Evolutionary conservation across 2,329 filamentous ascomycete genomes (phyloP).

Genomic region (Pseudogymnoascus pannorum): DNA sequence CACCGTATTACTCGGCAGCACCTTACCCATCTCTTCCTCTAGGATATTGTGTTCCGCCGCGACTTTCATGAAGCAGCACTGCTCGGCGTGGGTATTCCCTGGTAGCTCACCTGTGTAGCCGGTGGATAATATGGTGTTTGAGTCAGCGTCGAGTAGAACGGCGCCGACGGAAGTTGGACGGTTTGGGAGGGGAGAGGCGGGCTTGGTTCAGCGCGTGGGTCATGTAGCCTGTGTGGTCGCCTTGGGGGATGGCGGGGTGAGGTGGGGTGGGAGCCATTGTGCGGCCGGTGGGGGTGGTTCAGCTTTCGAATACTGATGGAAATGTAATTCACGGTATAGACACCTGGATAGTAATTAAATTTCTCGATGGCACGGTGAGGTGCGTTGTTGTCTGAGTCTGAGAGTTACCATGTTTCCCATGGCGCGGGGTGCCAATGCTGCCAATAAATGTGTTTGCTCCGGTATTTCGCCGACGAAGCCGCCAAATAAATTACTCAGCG

Average conservation of each 20-base stretch:
- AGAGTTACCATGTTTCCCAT: not conserved
- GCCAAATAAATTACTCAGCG: not conserved
- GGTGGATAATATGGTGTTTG: constrained; percentile 59
- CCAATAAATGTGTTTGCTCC: not conserved
- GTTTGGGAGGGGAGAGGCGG: constrained; percentile 69
- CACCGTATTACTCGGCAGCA: constrained; percentile 46
- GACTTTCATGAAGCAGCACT: constrained; percentile 79
- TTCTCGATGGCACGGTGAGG: not conserved
- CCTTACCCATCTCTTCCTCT: constrained; percentile 48
- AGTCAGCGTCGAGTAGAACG: constrained; percentile 57
- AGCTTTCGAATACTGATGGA: not conserved
- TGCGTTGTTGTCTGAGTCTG: not conserved
- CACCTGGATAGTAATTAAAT: not conserved
- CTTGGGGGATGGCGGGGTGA: not conserved
- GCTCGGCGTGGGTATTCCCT: constrained; percentile 95
- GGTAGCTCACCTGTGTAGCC: constrained; percentile 87
- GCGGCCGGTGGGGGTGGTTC: not conserved
- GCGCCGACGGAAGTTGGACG: constrained; percentile 94
- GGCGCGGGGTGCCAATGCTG: constrained; percentile 2
- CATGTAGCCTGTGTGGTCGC: not conserved
- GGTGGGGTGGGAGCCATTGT: not conserved
- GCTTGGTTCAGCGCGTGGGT: constrained; percentile 42
- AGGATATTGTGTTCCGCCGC: constrained; percentile 39
- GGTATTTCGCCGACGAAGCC: constrained; percentile 4
- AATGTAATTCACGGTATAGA: not conserved